Evolutionary conservation across 495 filamentous ascomycete genomes (phyloP).

Genomic region (Annulohypoxylon nitens): DNA sequence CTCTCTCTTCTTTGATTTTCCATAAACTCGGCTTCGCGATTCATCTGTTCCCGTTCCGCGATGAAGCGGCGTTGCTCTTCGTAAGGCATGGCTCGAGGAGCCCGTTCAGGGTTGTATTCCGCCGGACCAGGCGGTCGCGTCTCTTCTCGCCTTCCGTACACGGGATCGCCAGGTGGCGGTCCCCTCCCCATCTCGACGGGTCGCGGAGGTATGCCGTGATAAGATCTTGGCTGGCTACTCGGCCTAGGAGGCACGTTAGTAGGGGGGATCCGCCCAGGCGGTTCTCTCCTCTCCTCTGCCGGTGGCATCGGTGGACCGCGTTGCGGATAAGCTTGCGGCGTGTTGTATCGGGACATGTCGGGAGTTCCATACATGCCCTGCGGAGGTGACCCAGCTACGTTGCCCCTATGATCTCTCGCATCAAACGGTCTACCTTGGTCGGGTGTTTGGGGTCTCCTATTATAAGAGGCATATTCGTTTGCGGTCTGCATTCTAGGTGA

Average conservation of each 20-base stretch:
- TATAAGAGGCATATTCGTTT: conserved; percentile 69
- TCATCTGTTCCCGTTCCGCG: conserved; percentile 40
- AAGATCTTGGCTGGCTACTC: conserved; percentile 65
- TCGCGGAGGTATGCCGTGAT: conserved; percentile 57
- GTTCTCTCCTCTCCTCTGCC: conserved; percentile 59
- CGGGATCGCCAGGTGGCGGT: conserved; percentile 54
- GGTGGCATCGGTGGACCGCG: conserved; percentile 56
- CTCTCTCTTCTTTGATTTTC: conserved; percentile 49
- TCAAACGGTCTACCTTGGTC: conserved; percentile 70
- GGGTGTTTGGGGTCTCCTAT: conserved; percentile 78
- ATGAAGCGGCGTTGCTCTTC: conserved; percentile 52
- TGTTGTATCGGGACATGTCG: conserved; percentile 67
- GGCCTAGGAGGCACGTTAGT: conserved; percentile 61
- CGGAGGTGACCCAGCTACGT: conserved; percentile 61
- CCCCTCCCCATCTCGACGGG: conserved; percentile 56
- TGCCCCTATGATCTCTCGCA: conserved; percentile 59
- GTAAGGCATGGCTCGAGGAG: conserved; percentile 50
- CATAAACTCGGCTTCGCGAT: conserved; percentile 45
- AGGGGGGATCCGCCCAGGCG: conserved; percentile 53
- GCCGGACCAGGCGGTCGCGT: conserved; percentile 41
- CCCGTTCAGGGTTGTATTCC: conserved; percentile 64
- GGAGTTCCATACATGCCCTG: conserved; percentile 63
- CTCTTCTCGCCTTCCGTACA: conserved; percentile 61
- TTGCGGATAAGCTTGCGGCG: conserved; percentile 63
- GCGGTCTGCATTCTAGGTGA: conserved; percentile 64